Evolutionary conservation across 345 rosid species (phyloP), one percentile per base, ranked within the genome.

Genomic region (Punica granatum): DNA sequence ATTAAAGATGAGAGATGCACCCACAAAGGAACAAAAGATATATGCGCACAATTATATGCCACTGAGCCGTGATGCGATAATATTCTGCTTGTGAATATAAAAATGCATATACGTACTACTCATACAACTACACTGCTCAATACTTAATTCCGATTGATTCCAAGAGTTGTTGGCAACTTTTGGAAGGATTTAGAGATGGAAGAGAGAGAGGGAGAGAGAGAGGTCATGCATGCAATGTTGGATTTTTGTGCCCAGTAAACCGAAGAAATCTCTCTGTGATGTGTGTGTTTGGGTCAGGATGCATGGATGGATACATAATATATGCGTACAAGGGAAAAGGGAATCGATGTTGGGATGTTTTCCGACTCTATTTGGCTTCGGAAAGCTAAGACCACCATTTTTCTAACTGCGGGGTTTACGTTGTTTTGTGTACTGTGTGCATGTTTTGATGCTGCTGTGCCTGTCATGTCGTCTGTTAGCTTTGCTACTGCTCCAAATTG

Each of bases 281-380:
- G n/a, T 60, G 7, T 25, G 58, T 51, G 23, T 30, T 7, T 60
- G 34, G 23, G 63, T 11, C 10, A 28, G 30, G 63, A 60, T 30
- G 25, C 18, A 56, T 56, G 6, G n/a, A 23, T 7, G 4, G 10
- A 3, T 1, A 34, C 33, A 66, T 19, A 44, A 58, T 32, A 26
- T 37, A 8, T 37, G 65, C 30, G 54, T 72, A 81, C 77, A 82
- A 76, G 73, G 76, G 67, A 85, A 85, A 85, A 90, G 88, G 86
- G 86, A 71, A 84, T 84, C 85, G 54, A 85, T 78, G 92, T 86
- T 90, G 74, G 72, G 84, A 80, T 84, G 80, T 74, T 56, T 73
- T 86, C 89, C 79, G 89, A 79, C 84, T n/a, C 26, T 23, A 44
- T 37, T 37, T 37, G 41, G 41, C 41, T 4, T 37, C 11, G 41